phyloP scores from a whole-genome alignment of 352 stramenopile species.

The Phytophthora parvispora region DNA sequence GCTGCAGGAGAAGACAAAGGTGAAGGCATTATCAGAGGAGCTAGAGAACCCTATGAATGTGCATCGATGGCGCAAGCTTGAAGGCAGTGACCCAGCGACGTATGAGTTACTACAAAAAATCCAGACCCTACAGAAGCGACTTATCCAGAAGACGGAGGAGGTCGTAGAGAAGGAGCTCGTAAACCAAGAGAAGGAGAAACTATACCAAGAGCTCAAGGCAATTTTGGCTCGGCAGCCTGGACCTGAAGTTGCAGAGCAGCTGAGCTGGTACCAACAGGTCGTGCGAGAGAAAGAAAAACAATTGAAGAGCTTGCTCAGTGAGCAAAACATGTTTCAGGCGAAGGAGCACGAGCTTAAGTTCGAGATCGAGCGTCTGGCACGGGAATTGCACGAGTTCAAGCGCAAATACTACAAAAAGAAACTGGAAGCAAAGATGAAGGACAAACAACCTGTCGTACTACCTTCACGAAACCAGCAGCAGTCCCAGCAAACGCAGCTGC shows the following conservation, averaged over 20 bases:
- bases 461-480: conserved; percentile 36
- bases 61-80: conserved; percentile 97
- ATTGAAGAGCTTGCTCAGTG: conserved; percentile 97
- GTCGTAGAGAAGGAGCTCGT: conserved; percentile 96
- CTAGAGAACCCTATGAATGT: conserved; percentile 99
- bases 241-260: conserved; percentile 96
- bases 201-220: conserved; percentile 96
- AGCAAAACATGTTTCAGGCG: conserved; percentile 98
- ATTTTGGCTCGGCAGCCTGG: conserved; percentile 94
- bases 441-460: conserved; percentile 54
- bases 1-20: conserved; percentile 97
- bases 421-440: conserved; percentile 87
- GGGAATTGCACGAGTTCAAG: conserved; percentile 96
- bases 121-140: conserved; percentile 94
- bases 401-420: conserved; percentile 97
- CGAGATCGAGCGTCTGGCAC: conserved; percentile 93
- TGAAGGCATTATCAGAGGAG: conserved; percentile 97
- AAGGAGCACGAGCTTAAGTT: conserved; percentile 97
- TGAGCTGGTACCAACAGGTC: conserved; percentile 96
- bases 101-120: conserved; percentile 98
- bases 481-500: conserved; percentile 35
- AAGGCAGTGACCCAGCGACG: conserved; percentile 95
- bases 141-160: conserved; percentile 98
- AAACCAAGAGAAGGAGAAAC: conserved; percentile 97
- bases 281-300: conserved; percentile 98